These are phyloP conservation scores for Xylariaceae sp. DNA, from an alignment of 2,329 filamentous ascomycete genomes.

Conservation along the genomic window DNA sequence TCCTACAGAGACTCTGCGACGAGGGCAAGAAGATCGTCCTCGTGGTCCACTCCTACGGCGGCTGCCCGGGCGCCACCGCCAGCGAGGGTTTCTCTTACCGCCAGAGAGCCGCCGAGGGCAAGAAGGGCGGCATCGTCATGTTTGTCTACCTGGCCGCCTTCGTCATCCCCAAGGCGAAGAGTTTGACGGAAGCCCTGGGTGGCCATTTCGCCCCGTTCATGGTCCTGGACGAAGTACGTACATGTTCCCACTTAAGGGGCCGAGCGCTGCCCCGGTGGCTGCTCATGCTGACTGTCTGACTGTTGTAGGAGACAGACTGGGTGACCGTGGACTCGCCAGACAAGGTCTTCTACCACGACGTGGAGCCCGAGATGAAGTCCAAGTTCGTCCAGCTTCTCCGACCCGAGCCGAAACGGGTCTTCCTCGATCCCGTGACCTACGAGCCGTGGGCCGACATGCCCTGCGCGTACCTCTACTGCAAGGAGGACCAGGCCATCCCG, in stretches of 20 bases:
- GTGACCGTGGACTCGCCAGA: neutral
- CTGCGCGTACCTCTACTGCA: conserved; percentile 39
- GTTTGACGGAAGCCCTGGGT: conserved; percentile 24
- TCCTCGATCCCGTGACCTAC: conserved; percentile 27
- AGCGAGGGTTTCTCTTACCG: conserved; percentile 33
- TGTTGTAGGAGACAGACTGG: neutral
- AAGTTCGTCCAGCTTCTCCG: neutral
- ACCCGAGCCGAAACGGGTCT: conserved; percentile 10
- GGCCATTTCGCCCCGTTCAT: conserved; percentile 22
- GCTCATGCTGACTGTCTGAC: conserved; percentile 1
- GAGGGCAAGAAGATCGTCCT: conserved; percentile 28
- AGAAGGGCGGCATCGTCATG: conserved; percentile 38
- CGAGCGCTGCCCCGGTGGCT: neutral
- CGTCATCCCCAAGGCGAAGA: conserved; percentile 32
- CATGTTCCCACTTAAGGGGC: neutral
- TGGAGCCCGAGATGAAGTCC: neutral
- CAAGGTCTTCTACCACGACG: neutral
- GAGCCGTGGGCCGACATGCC: conserved; percentile 28
- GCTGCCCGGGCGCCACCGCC: conserved; percentile 3
- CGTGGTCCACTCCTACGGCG: conserved; percentile 11
- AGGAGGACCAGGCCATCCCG: conserved; percentile 31
- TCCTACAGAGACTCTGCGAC: conserved; percentile 16
- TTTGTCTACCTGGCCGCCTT: conserved; percentile 39
- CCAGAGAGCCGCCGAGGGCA: conserved; percentile 33
- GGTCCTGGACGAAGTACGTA: conserved; percentile 21